These are phyloP conservation scores for Pichia deserticola DNA, from an alignment of 805 yeast species.

Conservation along the genomic window DNA sequence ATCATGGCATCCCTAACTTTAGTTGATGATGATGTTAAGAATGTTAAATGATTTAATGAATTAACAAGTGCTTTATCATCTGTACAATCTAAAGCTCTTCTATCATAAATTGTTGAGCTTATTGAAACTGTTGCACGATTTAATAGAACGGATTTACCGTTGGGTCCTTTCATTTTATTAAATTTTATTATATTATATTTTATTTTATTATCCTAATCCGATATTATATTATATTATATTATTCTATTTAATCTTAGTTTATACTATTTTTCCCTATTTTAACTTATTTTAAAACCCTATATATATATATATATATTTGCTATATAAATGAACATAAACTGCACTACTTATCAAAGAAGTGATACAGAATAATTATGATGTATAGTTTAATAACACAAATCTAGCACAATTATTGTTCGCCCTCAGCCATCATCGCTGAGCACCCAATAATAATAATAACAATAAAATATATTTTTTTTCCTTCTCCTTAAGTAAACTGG, in stretches of 20 bases:
- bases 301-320: no score
- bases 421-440: not conserved
- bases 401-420: not conserved
- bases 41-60: slow-evolving; percentile 84
- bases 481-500: no score
- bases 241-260: no score
- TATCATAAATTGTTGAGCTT: slow-evolving; percentile 80
- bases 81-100: slow-evolving; percentile 88
- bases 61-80: slow-evolving; percentile 85
- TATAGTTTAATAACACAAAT: not conserved
- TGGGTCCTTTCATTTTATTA: slow-evolving; percentile 73
- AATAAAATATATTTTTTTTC: no score
- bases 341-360: no score
- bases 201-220: no score
- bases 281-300: no score
- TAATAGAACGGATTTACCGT: slow-evolving; percentile 66
- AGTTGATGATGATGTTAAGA: slow-evolving; percentile 75
- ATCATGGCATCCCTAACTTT: slow-evolving; percentile 88
- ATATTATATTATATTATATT: no score
- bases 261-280: no score
- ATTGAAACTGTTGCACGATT: slow-evolving; percentile 92
- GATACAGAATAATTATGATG: not conserved
- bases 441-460: no score
- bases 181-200: no score
- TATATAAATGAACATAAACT: no score